Percentiles rank a stretch among this genome's conserved stretches.
phyloP scores from a whole-genome alignment of 2,329 filamentous ascomycete genomes.

The Venturia nashicola region DNA sequence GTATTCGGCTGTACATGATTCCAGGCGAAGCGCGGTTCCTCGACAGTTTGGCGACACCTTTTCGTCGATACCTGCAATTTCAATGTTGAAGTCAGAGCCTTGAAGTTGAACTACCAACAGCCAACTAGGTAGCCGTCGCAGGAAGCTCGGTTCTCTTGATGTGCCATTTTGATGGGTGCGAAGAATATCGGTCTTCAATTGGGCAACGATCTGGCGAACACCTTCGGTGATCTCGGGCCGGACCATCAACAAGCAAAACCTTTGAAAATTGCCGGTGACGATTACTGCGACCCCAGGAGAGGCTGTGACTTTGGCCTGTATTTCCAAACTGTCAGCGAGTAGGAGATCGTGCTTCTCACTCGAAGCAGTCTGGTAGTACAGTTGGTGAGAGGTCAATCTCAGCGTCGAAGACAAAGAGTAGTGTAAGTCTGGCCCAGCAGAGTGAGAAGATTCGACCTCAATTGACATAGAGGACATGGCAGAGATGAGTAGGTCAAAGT shows the following conservation, averaged over 20 bases:
- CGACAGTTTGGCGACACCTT: conserved; percentile 71
- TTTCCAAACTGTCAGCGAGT: conserved; percentile 74
- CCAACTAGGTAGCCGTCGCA: conserved; percentile 74
- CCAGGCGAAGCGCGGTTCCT: conserved; percentile 74
- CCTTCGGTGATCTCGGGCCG: conserved; percentile 88
- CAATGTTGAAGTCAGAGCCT: conserved; percentile 77
- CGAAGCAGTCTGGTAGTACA: conserved; percentile 87
- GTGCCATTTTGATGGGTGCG: conserved; percentile 29
- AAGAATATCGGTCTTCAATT: conserved; percentile 61
- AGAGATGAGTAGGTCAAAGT: conserved; percentile 91
- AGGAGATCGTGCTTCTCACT: conserved; percentile 78
- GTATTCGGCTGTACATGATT: conserved; percentile 83
- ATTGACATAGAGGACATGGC: conserved; percentile 88
- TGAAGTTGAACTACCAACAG: conserved; percentile 73
- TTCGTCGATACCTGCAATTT: conserved; percentile 79
- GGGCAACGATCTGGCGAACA: conserved; percentile 77
- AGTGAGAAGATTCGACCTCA: conserved; percentile 93
- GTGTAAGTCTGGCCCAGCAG: conserved; percentile 66
- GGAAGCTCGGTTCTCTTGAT: conserved; percentile 30
- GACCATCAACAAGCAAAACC: conserved; percentile 79
- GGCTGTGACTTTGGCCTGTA: conserved; percentile 75
- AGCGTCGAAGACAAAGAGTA: conserved; percentile 78
- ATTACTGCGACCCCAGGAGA: conserved; percentile 77
- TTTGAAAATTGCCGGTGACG: conserved; percentile 67
- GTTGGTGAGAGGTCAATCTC: conserved; percentile 69